Percentiles rank a stretch among this genome's conserved stretches.
Evolutionary conservation across 2,329 filamentous ascomycete genomes (phyloP).

Genomic region (Emmonsia crescens): DNA sequence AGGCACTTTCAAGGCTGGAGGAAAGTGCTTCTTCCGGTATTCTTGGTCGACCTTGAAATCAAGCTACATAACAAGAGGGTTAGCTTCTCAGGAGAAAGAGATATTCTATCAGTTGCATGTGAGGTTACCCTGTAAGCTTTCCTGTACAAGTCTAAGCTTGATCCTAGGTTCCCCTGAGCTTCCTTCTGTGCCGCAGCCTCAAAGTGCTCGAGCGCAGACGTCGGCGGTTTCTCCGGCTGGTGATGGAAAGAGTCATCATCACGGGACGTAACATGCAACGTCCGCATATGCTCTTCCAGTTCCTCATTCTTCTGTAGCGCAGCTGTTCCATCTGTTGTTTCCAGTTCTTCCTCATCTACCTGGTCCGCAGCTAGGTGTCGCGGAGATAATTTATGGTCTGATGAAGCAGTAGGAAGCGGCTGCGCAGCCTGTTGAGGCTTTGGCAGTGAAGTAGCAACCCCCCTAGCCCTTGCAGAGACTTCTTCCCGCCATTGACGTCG

Average conservation of each 20-base stretch:
- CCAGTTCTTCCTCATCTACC: conserved; percentile 29
- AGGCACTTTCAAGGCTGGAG: conserved; percentile 45
- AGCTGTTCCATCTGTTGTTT: conserved; percentile 13
- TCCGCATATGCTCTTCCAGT: conserved; percentile 26
- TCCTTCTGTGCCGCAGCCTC: conserved; percentile 87
- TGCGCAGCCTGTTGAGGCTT: conserved; percentile 5
- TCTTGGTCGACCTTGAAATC: conserved; percentile 72
- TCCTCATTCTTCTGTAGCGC: conserved; percentile 19
- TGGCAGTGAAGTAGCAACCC: background rate
- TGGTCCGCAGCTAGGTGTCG: conserved; percentile 26
- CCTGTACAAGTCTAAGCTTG: conserved; percentile 78
- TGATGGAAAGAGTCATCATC: conserved; percentile 32
- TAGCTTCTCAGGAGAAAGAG: background rate
- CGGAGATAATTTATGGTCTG: conserved; percentile 27
- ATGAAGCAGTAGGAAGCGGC: conserved; percentile 12
- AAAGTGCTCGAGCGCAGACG: conserved; percentile 81
- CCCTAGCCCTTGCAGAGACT: conserved; percentile 42
- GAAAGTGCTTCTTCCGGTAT: conserved; percentile 88
- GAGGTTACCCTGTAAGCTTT: conserved; percentile 72
- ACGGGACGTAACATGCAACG: conserved; percentile 23
- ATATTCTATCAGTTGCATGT: background rate
- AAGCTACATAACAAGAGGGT: conserved; percentile 43
- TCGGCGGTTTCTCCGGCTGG: conserved; percentile 40
- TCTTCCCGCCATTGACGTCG: conserved; percentile 79
- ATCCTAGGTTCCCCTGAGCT: conserved; percentile 69